Evolutionary conservation across 2,329 filamentous ascomycete species (phyloP), one percentile per base, ranked within the genome.

Genomic region (Aschersonia sp.): DNA sequence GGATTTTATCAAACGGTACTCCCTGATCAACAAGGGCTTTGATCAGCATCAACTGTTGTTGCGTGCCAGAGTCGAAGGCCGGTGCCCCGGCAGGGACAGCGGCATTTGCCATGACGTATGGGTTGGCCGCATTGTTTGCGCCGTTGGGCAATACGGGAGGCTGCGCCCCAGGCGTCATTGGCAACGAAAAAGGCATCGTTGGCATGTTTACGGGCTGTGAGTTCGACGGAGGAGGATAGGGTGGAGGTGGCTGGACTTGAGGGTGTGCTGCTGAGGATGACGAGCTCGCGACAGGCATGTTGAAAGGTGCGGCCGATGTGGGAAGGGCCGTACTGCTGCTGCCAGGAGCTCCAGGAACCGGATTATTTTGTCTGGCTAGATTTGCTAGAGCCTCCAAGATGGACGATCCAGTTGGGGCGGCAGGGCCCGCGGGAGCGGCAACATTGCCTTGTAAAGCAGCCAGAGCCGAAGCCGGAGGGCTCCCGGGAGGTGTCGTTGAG

Each of bases 321-420:
- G 76, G 60, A 46, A 68, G 54, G 30, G 60, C 60, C 29, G 61
- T 55, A 46, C 54, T 60, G 46, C 63, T 60, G 57, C 58, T 68
- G 58, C 58, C 63, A 46, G 72, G 64, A 37, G 49, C 14, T 14
- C 44, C 44, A 32, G 49, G 42, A 43, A 70, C 64, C 29, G 69
- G 68, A 39, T 72, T 76, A 61, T 81, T 87, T 63, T 87, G 83
- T 54, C 85, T 83, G 40, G 85, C 84, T 67, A 92, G 84, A 59
- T 85, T 86, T 53, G 85, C 84, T 53, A 92, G 74, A 43, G 83
- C 83, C 61, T 85, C 84, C 65, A 89, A 72, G 56, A 92, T 88
- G 54, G 79, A 82, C 51, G 69, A 65, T 52, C 70, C 64, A 48
- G 61, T 66, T 42, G 70, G 72, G 49, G 72, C 63, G 52, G 59